Percentiles rank a stretch among this genome's conserved stretches.
These are phyloP conservation scores for Senecio squalidus DNA, from an alignment of 140 eudicot genomes.

Conservation along the genomic window DNA sequence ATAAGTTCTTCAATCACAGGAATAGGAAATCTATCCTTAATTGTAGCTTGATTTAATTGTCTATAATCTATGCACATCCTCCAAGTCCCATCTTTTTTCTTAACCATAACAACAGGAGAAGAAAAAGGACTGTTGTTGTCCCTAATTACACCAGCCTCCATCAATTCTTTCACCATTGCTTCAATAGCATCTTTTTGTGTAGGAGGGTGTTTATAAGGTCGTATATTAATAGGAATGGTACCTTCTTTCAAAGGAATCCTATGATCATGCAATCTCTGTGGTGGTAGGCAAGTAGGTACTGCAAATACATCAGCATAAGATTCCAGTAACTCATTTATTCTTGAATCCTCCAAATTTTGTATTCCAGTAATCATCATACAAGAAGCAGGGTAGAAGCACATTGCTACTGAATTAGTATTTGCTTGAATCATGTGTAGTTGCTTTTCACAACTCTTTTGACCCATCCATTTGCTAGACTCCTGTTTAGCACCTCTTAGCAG, in stretches of 20 bases:
- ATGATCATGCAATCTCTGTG: background rate
- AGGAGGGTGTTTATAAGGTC: background rate
- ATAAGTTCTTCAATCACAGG: background rate
- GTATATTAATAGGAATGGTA: background rate
- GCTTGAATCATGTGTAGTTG: background rate
- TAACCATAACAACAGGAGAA: background rate
- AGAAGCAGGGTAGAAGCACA: background rate
- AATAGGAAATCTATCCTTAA: background rate
- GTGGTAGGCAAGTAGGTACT: background rate
- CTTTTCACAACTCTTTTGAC: no score
- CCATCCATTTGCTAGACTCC: no score
- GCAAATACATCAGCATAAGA: no score
- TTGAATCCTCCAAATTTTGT: background rate
- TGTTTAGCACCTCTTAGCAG: no score
- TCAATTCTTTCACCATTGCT: background rate
- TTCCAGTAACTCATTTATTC: background rate
- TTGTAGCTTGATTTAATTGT: background rate
- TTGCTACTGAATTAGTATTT: no score
- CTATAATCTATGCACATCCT: slow-evolving; percentile 2
- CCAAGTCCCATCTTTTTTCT: background rate
- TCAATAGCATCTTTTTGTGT: background rate
- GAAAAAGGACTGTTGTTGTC: background rate
- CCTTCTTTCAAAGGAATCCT: background rate
- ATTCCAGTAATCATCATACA: no score
- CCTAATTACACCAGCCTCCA: background rate